Base-by-base conservation (phyloP, 2,329 filamentous ascomycete species). In the Alternaria consortialis region DNA sequence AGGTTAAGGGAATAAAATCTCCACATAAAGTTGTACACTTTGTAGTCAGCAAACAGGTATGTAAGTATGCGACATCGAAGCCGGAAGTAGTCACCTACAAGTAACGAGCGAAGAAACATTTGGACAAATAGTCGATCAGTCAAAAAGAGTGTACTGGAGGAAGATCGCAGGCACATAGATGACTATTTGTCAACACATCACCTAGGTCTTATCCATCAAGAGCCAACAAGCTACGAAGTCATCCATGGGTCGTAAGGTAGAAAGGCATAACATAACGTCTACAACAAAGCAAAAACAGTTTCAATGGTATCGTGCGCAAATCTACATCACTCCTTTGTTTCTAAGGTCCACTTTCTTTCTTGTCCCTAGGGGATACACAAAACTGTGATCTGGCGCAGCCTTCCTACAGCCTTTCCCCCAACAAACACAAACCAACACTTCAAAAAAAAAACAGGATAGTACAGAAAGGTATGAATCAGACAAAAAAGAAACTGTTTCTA, bases 341-440 rank as follows among this genome's bases (percentile, higher is more conserved):
- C 55, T 42, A 23, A 23, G 46, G 51, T 27, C 31, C 46, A 50
- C 46, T 50, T 50, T 50, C 46, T 36, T 50, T 50, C 46, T 50
- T 50, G 46, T 50, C 46, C 46, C 47, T 34, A 50, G n/a, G 31
- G 46, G 25, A 37, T 15, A 17, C 37, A n/a, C 12, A 29, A 29
- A 34, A 34, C 39, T 12, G 43, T 46, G 58, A 59, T 62, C 58
- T 56, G 65, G 65, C 65, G 51, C 65, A 66, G 65, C 63, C 65
- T 53, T 64, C 52, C 46, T 50, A 50, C 46, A 50, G 32, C 46
- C 46, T 36, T 48, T 13, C 29, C 46, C 31, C 46, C 31, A 42
- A 64, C 56, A 53, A n/a, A 43, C 36, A 39, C 25, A n/a, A 37
- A 29, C 50, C 42, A 56, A 48, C 53, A 36, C 34, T 48, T 48